Conservation (phyloP, 2,329 filamentous ascomycete genomes). For the Fusarium sp. region DNA sequence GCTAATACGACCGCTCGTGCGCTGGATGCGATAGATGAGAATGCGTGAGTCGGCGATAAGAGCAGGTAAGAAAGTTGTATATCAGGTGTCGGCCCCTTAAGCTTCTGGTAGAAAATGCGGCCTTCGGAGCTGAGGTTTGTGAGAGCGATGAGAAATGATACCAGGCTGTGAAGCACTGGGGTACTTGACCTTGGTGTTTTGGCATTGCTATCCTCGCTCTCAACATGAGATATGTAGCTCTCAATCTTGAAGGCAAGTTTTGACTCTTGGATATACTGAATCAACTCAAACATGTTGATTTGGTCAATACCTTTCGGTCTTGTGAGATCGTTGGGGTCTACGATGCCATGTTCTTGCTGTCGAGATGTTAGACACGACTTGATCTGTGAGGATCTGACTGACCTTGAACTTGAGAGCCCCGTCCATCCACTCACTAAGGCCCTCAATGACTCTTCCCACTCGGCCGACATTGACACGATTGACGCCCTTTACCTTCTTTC, state of each 20-base stretch:
- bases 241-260: constrained; percentile 96
- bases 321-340: constrained; percentile 79
- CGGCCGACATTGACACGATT: constrained; percentile 94
- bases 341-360: constrained; percentile 70
- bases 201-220: constrained; percentile 59
- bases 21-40: constrained; percentile 86
- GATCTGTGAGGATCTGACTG: constrained; percentile 20
- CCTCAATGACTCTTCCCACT: constrained; percentile 84
- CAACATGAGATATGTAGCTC: constrained; percentile 78
- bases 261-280: constrained; percentile 89
- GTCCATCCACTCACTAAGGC: constrained; percentile 78
- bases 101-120: constrained; percentile 73
- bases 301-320: constrained; percentile 91
- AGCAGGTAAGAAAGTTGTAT: constrained; percentile 85
- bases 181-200: constrained; percentile 51
- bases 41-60: constrained; percentile 91
- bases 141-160: constrained; percentile 79
- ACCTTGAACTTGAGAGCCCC: constrained; percentile 64
- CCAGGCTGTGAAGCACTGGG: constrained; percentile 68
- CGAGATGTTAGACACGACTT: neutral
- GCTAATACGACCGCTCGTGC: constrained; percentile 91
- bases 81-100: constrained; percentile 54
- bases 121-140: constrained; percentile 86
- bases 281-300: constrained; percentile 91
- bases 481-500: constrained; percentile 87